phyloP scores from a whole-genome alignment of 495 filamentous ascomycete genomes.

The Aspergillus funiculosus region DNA sequence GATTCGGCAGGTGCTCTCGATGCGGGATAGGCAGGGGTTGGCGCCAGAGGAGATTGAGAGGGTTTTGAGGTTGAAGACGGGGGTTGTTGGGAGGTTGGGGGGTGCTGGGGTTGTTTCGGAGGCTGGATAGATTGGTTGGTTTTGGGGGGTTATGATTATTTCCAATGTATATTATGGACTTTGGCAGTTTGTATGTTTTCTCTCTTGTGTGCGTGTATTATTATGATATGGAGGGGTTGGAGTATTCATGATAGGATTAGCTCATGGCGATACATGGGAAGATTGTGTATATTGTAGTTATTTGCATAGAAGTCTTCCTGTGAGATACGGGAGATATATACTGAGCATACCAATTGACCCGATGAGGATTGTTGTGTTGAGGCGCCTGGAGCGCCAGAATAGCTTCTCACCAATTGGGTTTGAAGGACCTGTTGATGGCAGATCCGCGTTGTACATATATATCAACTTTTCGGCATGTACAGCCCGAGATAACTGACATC shows the following conservation, averaged over 20 bases:
- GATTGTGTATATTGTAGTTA: too few relatives aligned
- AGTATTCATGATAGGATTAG: too few relatives aligned
- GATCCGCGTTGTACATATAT: constrained; percentile 39
- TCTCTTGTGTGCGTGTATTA: background rate
- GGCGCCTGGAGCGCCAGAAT: constrained; percentile 34
- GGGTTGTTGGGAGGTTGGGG: constrained; percentile 52
- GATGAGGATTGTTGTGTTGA: too few relatives aligned
- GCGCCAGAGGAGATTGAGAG: constrained; percentile 52
- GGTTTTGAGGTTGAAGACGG: constrained; percentile 50
- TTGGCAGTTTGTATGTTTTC: background rate
- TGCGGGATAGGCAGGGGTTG: constrained; percentile 53
- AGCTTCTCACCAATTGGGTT: constrained; percentile 35
- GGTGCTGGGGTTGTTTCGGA: constrained; percentile 41
- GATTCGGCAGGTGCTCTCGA: constrained; percentile 53
- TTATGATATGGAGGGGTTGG: background rate
- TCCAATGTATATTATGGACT: background rate
- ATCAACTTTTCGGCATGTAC: constrained; percentile 36
- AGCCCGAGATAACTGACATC: constrained; percentile 45
- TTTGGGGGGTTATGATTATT: background rate
- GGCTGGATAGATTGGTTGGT: background rate
- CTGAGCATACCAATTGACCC: too few relatives aligned
- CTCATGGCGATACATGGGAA: too few relatives aligned
- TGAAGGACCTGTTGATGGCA: constrained; percentile 40
- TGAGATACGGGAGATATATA: too few relatives aligned
- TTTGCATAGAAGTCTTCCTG: too few relatives aligned